phyloP scores from a whole-genome alignment of 2,329 filamentous ascomycete species.

The Botrytis medusae region DNA sequence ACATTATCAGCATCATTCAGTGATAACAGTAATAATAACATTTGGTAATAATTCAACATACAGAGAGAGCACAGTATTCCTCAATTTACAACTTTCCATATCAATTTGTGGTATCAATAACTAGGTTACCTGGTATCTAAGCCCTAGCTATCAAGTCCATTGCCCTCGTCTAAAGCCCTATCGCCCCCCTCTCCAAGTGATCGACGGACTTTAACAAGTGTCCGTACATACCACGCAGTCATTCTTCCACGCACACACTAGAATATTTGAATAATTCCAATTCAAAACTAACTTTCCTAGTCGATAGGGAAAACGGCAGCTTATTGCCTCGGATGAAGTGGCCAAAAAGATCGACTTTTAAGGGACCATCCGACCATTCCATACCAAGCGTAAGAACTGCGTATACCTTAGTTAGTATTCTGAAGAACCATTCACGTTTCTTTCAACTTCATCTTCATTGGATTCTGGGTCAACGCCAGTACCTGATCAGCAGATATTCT shows the following conservation, averaged over 20 bases:
- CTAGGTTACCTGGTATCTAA: neutral
- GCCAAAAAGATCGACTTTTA: neutral
- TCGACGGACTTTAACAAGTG: slow-evolving; percentile 10
- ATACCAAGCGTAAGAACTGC: neutral
- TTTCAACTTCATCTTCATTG: neutral
- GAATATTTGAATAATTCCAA: neutral
- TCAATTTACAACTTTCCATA: neutral
- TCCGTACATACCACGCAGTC: slow-evolving; percentile 7
- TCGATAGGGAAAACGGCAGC: neutral
- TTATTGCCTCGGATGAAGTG: neutral
- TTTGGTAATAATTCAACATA: neutral
- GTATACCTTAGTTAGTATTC: neutral
- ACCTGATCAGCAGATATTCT: neutral
- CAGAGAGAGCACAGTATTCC: neutral
- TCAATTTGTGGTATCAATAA: neutral
- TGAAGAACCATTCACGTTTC: slow-evolving; percentile 4
- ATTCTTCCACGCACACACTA: slow-evolving; percentile 1
- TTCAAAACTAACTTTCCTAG: neutral
- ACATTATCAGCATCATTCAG: neutral
- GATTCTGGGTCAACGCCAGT: neutral
- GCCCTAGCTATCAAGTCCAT: slow-evolving; percentile 1
- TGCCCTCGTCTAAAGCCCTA: slow-evolving; percentile 4
- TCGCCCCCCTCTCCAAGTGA: neutral
- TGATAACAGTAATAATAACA: neutral
- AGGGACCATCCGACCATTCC: neutral